Percentiles rank a stretch among this genome's conserved stretches.
Evolutionary conservation across 208 protist species (phyloP).

Genomic region (Trypanosoma conorhini): DNA sequence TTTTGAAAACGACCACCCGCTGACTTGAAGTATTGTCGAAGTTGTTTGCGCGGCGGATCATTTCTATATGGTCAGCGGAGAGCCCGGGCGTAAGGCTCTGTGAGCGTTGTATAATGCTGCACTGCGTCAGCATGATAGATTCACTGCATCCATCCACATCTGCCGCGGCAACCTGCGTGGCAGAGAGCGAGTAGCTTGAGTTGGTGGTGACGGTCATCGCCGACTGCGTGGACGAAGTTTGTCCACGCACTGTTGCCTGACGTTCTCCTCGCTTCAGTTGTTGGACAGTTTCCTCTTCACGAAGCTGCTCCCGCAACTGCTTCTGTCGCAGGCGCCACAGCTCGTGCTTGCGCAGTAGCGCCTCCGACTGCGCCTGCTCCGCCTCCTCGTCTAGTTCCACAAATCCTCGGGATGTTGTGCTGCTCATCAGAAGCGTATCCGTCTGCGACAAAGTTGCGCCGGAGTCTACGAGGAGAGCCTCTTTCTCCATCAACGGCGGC

Average conservation of each 20-base stretch:
- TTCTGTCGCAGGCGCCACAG: constrained; percentile 78
- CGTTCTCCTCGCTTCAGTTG: constrained; percentile 4
- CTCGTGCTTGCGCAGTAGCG: constrained; percentile 73
- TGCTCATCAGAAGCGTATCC: not conserved
- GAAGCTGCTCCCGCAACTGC: constrained; percentile 41
- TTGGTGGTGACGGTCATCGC: not conserved
- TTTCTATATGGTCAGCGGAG: constrained; percentile 63
- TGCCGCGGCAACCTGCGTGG: not conserved
- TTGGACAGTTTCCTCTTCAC: constrained; percentile 1
- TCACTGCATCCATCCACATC: constrained; percentile 21
- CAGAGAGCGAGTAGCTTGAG: not conserved
- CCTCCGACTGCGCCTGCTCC: constrained; percentile 33
- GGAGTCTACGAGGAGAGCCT: constrained; percentile 12
- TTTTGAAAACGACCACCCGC: constrained; percentile 75
- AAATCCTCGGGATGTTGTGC: constrained; percentile 6
- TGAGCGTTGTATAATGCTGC: constrained; percentile 15
- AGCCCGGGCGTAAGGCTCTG: constrained; percentile 25
- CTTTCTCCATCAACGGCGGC: constrained; percentile 15
- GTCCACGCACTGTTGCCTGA: not conserved
- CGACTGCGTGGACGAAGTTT: not conserved
- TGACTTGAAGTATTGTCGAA: constrained; percentile 80
- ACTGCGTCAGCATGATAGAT: constrained; percentile 19
- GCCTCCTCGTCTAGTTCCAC: constrained; percentile 21
- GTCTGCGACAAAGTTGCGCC: not conserved
- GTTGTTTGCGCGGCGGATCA: constrained; percentile 82